A percentile compares a stretch with the other conserved stretches of the same genome.
These are phyloP conservation scores for Lipomyces chichibuensis DNA, from an alignment of 805 yeast species.

Conservation along the genomic window DNA sequence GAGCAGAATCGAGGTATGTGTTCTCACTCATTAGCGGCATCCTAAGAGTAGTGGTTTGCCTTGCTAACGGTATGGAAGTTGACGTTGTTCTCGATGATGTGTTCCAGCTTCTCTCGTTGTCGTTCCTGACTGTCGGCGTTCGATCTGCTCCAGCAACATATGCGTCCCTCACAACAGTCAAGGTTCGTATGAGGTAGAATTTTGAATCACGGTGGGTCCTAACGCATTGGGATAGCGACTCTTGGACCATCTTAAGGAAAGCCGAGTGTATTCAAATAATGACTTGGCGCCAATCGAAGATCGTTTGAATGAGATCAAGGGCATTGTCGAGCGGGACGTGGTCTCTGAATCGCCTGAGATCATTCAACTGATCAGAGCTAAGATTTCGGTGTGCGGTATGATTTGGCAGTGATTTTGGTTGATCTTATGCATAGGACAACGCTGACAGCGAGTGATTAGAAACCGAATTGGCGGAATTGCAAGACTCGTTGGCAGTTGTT, in stretches of 20 bases:
- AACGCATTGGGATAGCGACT: slow-evolving; percentile 57
- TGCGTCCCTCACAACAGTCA: slow-evolving; percentile 82
- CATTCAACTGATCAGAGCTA: slow-evolving; percentile 61
- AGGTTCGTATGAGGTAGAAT: slow-evolving; percentile 21
- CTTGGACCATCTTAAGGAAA: slow-evolving; percentile 78
- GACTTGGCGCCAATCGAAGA: slow-evolving; percentile 78
- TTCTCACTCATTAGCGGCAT: neutral
- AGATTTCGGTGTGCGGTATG: slow-evolving; percentile 60
- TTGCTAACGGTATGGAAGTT: slow-evolving; percentile 43
- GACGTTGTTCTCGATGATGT: slow-evolving; percentile 84
- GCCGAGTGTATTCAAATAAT: slow-evolving; percentile 78
- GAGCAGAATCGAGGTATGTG: slow-evolving; percentile 42
- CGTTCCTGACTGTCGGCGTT: slow-evolving; percentile 89
- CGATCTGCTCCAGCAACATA: slow-evolving; percentile 93
- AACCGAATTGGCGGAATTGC: slow-evolving; percentile 59
- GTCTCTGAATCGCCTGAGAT: slow-evolving; percentile 57
- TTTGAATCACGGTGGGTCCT: neutral
- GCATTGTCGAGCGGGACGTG: slow-evolving; percentile 56
- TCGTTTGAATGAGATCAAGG: slow-evolving; percentile 69
- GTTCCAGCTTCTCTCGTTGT: slow-evolving; percentile 81
- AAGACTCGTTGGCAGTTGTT: slow-evolving; percentile 57
- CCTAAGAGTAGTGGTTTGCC: neutral
- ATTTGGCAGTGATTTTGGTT: neutral
- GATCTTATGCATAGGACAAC: neutral
- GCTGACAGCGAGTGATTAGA: slow-evolving; percentile 34